Conservation (phyloP, 2,329 filamentous ascomycete species). For the Epichloe brachyelytri region DNA sequence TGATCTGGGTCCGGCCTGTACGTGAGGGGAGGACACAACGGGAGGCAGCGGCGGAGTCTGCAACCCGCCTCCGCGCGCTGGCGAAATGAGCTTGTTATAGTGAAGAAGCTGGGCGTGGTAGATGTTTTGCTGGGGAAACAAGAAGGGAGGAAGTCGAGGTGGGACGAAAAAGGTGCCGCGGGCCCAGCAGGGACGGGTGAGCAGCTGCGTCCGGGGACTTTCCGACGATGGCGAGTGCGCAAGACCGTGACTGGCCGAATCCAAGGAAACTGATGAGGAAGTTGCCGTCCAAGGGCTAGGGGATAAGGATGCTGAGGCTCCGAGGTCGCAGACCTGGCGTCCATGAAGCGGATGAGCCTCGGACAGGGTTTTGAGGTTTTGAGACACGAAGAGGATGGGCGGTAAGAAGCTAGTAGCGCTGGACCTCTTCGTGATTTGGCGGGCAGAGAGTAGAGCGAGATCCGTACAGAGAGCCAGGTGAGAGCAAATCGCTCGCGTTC, state of each 20-base stretch:
- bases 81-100: conserved; percentile 53
- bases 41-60: conserved; percentile 43
- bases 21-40: conserved; percentile 40
- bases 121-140: conserved; percentile 46
- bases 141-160: conserved; percentile 41
- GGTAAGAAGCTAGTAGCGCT: neutral
- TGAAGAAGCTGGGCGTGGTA: conserved; percentile 51
- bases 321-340: conserved; percentile 24
- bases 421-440: neutral
- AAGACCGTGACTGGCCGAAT: conserved; percentile 13
- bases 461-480: neutral
- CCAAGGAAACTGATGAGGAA: conserved; percentile 14
- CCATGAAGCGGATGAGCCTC: conserved; percentile 22
- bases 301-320: conserved; percentile 27
- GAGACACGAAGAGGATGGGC: neutral
- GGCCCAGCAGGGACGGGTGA: conserved; percentile 9
- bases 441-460: neutral
- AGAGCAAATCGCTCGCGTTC: neutral
- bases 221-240: conserved; percentile 15
- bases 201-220: conserved; percentile 18
- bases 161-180: conserved; percentile 25
- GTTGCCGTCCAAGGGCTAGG: conserved; percentile 19
- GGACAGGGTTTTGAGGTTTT: neutral
- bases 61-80: conserved; percentile 41
- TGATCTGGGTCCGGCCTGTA: conserved; percentile 43